phyloP scores from a whole-genome alignment of 78 protist species.

The Dictyostelium purpureum region DNA sequence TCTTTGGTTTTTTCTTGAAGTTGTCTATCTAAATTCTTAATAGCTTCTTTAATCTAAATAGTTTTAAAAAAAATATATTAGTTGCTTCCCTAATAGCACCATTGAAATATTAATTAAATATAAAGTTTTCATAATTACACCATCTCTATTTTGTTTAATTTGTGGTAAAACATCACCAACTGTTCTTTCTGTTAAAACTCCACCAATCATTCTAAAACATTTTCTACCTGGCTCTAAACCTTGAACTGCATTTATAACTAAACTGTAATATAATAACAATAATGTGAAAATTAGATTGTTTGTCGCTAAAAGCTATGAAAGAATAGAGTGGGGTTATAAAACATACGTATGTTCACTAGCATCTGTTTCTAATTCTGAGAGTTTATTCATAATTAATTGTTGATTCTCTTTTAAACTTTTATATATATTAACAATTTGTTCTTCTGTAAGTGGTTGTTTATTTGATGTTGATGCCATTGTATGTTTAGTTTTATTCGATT shows the following conservation, averaged over 20 bases:
- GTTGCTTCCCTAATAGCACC: background rate
- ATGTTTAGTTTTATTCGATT: no score
- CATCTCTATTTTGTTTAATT: conserved; percentile 66
- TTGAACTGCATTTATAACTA: conserved; percentile 62
- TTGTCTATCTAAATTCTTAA: conserved; percentile 53
- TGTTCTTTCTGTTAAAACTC: conserved; percentile 79
- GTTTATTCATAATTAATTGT: conserved; percentile 24
- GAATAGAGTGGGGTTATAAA: background rate
- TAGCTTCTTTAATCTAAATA: conserved; percentile 45
- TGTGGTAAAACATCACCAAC: conserved; percentile 77
- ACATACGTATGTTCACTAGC: conserved; percentile 38
- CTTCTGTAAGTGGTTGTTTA: conserved; percentile 28
- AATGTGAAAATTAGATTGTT: background rate
- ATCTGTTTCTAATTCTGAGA: conserved; percentile 71
- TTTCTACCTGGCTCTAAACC: conserved; percentile 66
- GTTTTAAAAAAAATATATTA: background rate
- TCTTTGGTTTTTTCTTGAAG: conserved; percentile 52
- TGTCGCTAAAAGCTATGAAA: no score
- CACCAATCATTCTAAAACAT: conserved; percentile 81
- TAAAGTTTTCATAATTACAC: conserved; percentile 29
- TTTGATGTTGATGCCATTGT: no score
- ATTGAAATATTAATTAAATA: background rate
- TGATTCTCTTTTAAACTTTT: conserved; percentile 64
- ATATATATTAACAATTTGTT: conserved; percentile 44
- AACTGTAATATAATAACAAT: background rate